phyloP scores from a whole-genome alignment of 768 basidiomycete species.

The Leccinum subtestaceum region DNA sequence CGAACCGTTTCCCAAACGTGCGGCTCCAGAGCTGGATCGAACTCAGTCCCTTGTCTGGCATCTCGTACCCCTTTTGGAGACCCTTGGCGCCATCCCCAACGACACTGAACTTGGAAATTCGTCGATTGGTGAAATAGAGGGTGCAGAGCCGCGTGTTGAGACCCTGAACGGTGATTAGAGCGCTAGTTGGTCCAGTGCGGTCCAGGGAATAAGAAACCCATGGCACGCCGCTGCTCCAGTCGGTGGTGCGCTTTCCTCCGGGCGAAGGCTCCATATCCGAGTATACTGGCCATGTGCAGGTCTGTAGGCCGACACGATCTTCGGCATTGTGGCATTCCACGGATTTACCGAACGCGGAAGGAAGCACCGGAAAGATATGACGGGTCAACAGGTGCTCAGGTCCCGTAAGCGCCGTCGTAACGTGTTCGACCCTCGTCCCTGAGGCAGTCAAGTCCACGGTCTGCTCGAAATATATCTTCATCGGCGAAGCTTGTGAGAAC shows the following conservation, averaged over 20 bases:
- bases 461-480: constrained; percentile 75
- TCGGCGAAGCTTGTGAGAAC: constrained; percentile 56
- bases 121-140: constrained; percentile 51
- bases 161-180: constrained; percentile 50
- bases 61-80: constrained; percentile 42
- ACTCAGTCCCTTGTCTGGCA: constrained; percentile 35
- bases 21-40: constrained; percentile 60
- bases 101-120: constrained; percentile 43
- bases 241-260: constrained; percentile 17
- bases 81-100: constrained; percentile 33
- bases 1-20: constrained; percentile 52
- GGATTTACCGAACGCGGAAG: constrained; percentile 43
- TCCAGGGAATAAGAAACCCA: constrained; percentile 47
- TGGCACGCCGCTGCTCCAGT: neutral
- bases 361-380: constrained; percentile 47
- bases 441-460: constrained; percentile 42
- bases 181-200: constrained; percentile 43
- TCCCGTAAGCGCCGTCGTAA: constrained; percentile 45
- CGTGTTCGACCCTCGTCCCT: constrained; percentile 25
- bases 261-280: constrained; percentile 39
- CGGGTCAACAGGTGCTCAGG: constrained; percentile 41
- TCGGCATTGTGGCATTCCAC: constrained; percentile 30
- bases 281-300: constrained; percentile 48
- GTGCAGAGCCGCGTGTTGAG: constrained; percentile 63
- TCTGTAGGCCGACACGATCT: constrained; percentile 38